Evolutionary conservation across 2,329 filamentous ascomycete genomes (phyloP), one percentile per base, ranked within the genome.

Genomic region (Lecanosticta acicola): DNA sequence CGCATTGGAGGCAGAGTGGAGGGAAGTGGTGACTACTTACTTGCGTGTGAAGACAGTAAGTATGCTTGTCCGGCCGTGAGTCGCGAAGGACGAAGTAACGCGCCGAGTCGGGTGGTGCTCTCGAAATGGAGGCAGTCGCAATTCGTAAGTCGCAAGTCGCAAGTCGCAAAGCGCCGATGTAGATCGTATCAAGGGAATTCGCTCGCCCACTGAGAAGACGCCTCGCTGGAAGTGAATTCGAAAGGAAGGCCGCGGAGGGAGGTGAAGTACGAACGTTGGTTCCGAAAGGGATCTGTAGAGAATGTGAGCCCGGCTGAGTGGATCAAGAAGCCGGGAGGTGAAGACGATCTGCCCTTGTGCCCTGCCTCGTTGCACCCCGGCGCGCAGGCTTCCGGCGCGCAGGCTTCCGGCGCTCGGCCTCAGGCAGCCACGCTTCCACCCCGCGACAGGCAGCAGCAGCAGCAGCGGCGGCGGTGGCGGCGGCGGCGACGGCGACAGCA

Each of bases 61-160:
- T 44, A 60, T 61, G 59, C 61, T 62, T 51, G 51, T 46, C 50
- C 58, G 59, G 60, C 60, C 59, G 60, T 61, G 47, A 59, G 33
- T 60, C 49, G 55, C 56, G 49, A 51, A n/a, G 47, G 49, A 50
- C 45, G 43, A 48, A 45, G 41, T 44, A 50, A 53, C 46, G 46
- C 46, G 46, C 39, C 48, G 24, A 29, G 11, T n/a, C n/a, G 11
- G 24, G 24, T 29, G 24, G 5, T 29, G 24, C n/a, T n/a, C n/a
- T n/a, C n/a, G n/a, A n/a, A n/a, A n/a, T n/a, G n/a, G n/a, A n/a
- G n/a, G n/a, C n/a, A n/a, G n/a, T 41, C 39, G 39, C 33, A 24
- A 14, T 41, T 9, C 9, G 11, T 13, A 32, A 21, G 14, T 32
- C 40, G 40, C 32, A 35, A 35, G 34, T 8, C 18, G 32, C 19